Base-by-base conservation (phyloP, 495 filamentous ascomycete genomes). In the Daldinia decipiens region DNA sequence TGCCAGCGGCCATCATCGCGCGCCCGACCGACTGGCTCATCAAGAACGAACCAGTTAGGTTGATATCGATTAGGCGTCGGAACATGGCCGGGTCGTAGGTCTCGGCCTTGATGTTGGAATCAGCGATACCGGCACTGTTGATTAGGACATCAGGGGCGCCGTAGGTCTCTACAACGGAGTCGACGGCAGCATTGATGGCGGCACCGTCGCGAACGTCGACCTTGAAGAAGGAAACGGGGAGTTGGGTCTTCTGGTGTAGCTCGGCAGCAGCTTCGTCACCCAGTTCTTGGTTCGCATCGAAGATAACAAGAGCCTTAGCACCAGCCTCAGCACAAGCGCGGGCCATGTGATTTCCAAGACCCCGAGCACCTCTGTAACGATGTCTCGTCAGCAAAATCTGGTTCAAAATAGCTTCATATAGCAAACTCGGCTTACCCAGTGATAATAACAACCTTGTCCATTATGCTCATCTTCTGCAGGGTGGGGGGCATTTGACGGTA, bases 91-190 rank as follows among this genome's bases (percentile, higher is more conserved):
- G 78, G 76, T 85, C 83, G 74, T 85, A 85, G 24, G 81, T 87
- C 87, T 82, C 76, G 38, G 81, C 82, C 68, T 81, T 78, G 78
- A 86, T 84, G 77, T 84, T 85, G 77, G 82, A 84, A 59, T 93
- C 91, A 68, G 93, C 92, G 63, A 96, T 93, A 71, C 93, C 93
- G 32, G 93, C 93, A 59, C 91, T 91, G 80, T 92, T 94, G 80
- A 96, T 86, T 15, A 93, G 81, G 24, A 94, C 90, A 62, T 94
- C 87, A 17, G 93, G 82, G 5, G 86, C 80, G 57, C 87, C 91
- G 65, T 89, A 88, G 61, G 87, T 82, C 39, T 84, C 78, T n/a
- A 87, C 81, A 19, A 88, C 81, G 36, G 86, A 79, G 61, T 86
- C 80, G 59, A 91, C 88, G 47, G 91, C 83, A 29, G 85, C 85